phyloP scores from a whole-genome alignment of 306 rosid species.

The Glycine tomentella region DNA sequence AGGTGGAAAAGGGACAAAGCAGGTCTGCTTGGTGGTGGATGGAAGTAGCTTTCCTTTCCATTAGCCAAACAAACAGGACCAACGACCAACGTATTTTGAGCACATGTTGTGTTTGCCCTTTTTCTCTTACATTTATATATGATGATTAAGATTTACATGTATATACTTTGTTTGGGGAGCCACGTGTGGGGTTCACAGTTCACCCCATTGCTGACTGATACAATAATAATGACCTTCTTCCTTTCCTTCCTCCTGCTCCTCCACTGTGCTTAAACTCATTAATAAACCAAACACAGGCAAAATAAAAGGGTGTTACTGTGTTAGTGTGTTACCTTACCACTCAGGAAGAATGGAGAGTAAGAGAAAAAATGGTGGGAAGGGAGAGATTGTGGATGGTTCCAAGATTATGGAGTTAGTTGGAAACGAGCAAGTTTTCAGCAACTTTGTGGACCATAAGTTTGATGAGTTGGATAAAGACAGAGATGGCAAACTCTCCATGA shows the following conservation, averaged over 20 bases:
- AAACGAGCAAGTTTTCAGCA: slow-evolving; percentile 73
- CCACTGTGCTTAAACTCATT: not conserved
- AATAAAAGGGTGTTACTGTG: slow-evolving; percentile 5
- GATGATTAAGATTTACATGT: slow-evolving; percentile 5
- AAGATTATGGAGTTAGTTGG: slow-evolving; percentile 94
- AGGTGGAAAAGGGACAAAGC: slow-evolving; percentile 18
- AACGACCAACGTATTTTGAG: slow-evolving; percentile 21
- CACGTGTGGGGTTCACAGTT: slow-evolving; percentile 45
- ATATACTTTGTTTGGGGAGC: slow-evolving; percentile 7
- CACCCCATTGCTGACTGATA: slow-evolving; percentile 28
- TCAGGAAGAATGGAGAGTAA: slow-evolving; percentile 50
- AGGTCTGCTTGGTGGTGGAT: not conserved
- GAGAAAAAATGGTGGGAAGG: slow-evolving; percentile 52
- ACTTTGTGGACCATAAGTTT: slow-evolving; percentile 85
- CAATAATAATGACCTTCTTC: slow-evolving; percentile 14
- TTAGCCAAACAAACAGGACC: slow-evolving; percentile 31
- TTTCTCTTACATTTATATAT: not conserved
- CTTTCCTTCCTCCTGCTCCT: not conserved
- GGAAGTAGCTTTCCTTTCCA: not conserved
- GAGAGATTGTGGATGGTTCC: slow-evolving; percentile 91
- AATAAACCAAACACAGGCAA: slow-evolving; percentile 6
- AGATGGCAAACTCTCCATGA: slow-evolving; percentile 88
- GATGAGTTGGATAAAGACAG: slow-evolving; percentile 76
- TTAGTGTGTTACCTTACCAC: not conserved
- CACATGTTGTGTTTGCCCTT: slow-evolving; percentile 53